phyloP scores from a whole-genome alignment of 2,329 filamentous ascomycete genomes.

The Colletotrichum tropicicola region DNA sequence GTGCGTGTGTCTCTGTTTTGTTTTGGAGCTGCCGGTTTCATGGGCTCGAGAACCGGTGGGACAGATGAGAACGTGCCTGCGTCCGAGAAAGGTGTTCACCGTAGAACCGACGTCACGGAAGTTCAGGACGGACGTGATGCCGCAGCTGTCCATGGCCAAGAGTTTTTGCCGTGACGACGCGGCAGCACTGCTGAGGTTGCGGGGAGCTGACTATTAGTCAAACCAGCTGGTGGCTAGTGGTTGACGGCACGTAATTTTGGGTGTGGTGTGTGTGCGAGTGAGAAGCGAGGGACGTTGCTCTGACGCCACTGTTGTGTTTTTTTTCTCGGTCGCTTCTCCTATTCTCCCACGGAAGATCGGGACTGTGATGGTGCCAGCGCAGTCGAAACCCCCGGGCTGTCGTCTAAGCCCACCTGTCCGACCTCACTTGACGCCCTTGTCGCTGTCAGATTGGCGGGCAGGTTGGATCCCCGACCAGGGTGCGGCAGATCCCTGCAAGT shows the following conservation, averaged over 20 bases:
- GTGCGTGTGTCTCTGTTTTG: slow-evolving; percentile 5
- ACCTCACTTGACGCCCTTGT: slow-evolving; percentile 4
- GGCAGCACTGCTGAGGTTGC: background rate
- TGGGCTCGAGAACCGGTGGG: background rate
- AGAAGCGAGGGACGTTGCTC: background rate
- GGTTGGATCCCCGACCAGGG: slow-evolving; percentile 3
- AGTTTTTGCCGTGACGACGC: background rate
- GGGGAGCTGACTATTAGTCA: background rate
- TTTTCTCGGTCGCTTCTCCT: background rate
- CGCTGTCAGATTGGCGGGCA: slow-evolving; percentile 8
- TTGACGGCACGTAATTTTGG: background rate
- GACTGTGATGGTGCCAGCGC: background rate
- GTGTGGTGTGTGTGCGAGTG: background rate
- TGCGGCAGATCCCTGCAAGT: slow-evolving; percentile 17
- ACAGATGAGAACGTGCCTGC: slow-evolving; percentile 54
- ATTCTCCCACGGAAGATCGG: background rate
- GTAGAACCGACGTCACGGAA: slow-evolving; percentile 80
- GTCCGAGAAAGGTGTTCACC: slow-evolving; percentile 67
- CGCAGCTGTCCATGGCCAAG: slow-evolving; percentile 16
- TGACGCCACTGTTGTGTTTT: slow-evolving; percentile 1
- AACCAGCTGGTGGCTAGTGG: background rate
- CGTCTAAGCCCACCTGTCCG: slow-evolving; percentile 3
- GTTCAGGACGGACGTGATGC: slow-evolving; percentile 64
- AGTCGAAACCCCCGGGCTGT: background rate
- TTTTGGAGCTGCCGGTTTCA: slow-evolving; percentile 3